Evolutionary conservation across 169 alveolate species (phyloP), one percentile per base, ranked within the genome.

Genomic region (Condylostoma magnum): DNA sequence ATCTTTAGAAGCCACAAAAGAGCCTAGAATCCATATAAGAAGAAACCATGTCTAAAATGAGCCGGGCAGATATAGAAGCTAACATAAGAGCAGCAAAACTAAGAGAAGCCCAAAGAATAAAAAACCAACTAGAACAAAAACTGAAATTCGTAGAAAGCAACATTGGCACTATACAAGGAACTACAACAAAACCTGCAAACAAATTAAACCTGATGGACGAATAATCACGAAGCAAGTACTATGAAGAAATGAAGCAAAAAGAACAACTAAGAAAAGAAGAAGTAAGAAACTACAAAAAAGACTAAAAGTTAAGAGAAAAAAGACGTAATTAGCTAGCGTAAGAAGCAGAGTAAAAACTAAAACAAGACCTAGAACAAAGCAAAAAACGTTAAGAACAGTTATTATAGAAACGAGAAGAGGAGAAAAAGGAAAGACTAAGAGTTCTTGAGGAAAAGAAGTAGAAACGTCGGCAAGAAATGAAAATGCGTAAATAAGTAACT

Each of bases 61-160:
- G 46, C 31, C 34, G 58, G 5, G 73, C 58, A 5, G 73, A 63
- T 41, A 46, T 63, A 34, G 73, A 63, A 25, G 25, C 33, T 2
- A 63, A 63, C 41, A 27, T 63, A 1, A 63, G 73, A 63, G 46
- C 22, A 63, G 54, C 73, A 22, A 63, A 63, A 63, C 73, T 63
- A 28, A n/a, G 57, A 63, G 73, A 63, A 31, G 73, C 73, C 0
- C 38, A 63, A 44, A 37, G 73, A 28, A 22, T n/a, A 12, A 63
- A 63, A 63, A 44, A 43, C 15, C 46, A 63, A 41, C 60, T 63
- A 2, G 58, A 63, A 41, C 58, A 54, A 20, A 63, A 63, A 43
- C 73, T 63, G 12, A n/a, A n/a, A n/a, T n/a, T n/a, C n/a, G n/a
- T n/a, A n/a, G n/a, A n/a, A n/a, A n/a, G n/a, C n/a, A n/a, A n/a